Evolutionary conservation across 768 basidiomycete species (phyloP), one percentile per base, ranked within the genome.

Genomic region (Suillus cothurnatus): DNA sequence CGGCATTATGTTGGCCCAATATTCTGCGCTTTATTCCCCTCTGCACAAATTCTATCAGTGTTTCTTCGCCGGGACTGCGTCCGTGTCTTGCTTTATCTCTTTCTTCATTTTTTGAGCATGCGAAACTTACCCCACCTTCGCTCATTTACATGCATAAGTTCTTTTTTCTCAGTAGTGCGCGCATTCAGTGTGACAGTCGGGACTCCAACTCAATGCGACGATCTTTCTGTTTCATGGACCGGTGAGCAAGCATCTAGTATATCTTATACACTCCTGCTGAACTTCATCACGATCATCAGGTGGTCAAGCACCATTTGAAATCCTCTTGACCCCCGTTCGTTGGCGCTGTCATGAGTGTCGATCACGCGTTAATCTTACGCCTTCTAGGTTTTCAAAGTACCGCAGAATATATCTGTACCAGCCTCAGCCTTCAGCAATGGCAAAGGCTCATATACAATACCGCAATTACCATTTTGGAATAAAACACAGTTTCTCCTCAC

Each of bases 151-250:
- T 71, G 56, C 61, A 64, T 68, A 71, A 64, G 73, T 64, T 57
- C 59, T 52, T 77, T 60, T 50, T 59, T 70, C 67, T 64, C 69
- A 12, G 31, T 57, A 36, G 78, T 64, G 14, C 62, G 57, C 21
- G 71, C 78, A 32, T 82, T 81, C 71, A 84, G 82, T 28, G 89
- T 91, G 34, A 68, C 79, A 72, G 79, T 66, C 82, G 86, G 71
- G 76, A 78, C 36, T 65, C 83, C 88, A 6, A 81, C 86, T 0
- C 77, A 88, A 72, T 93, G 92, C 71, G 90, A 86, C 67, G 73
- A 84, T 71, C 75, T 92, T n/a, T 71, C 75, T 53, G 69, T 93
- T 61, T 79, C 82, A 38, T 92, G 90, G 90, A 77, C 79, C 64
- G 90, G 91, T 89, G 70, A 71, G 80, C 64, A 31, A 34, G n/a